Evolutionary conservation across 2,329 filamentous ascomycete genomes (phyloP).

Genomic region (Aspergillus pseudoviridinutans): DNA sequence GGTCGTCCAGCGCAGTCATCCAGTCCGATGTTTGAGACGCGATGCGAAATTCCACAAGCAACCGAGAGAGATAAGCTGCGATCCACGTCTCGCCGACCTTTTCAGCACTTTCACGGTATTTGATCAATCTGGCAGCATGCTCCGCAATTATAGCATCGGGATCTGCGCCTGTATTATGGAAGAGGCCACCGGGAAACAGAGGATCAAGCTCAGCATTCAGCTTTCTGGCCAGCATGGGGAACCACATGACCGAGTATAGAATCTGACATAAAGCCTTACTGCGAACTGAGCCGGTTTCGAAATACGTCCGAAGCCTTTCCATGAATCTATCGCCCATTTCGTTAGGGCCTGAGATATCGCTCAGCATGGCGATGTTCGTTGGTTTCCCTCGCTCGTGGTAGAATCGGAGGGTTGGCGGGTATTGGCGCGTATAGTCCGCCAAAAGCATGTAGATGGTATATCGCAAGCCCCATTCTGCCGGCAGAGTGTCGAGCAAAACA

Average conservation of each 20-base stretch:
- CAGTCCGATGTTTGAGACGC: constrained; percentile 9
- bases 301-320: constrained; percentile 10
- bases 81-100: not conserved
- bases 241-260: constrained; percentile 1
- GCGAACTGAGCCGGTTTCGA: not conserved
- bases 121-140: not conserved
- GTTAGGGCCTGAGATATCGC: constrained; percentile 9
- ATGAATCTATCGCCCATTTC: constrained; percentile 11
- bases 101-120: constrained; percentile 8
- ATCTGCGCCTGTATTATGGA: not conserved
- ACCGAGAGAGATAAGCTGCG: constrained; percentile 10
- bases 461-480: constrained; percentile 21
- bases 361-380: constrained; percentile 9
- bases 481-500: constrained; percentile 8
- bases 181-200: not conserved
- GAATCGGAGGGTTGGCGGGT: constrained; percentile 17
- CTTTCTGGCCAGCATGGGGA: constrained; percentile 2
- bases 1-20: constrained; percentile 3
- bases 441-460: constrained; percentile 17
- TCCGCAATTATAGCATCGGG: not conserved
- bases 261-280: constrained; percentile 9
- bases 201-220: constrained; percentile 10
- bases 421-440: constrained; percentile 18
- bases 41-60: constrained; percentile 16
- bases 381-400: constrained; percentile 19